Conservation (phyloP, 2,329 filamentous ascomycete species). For the Aspergillus arachidicola region DNA sequence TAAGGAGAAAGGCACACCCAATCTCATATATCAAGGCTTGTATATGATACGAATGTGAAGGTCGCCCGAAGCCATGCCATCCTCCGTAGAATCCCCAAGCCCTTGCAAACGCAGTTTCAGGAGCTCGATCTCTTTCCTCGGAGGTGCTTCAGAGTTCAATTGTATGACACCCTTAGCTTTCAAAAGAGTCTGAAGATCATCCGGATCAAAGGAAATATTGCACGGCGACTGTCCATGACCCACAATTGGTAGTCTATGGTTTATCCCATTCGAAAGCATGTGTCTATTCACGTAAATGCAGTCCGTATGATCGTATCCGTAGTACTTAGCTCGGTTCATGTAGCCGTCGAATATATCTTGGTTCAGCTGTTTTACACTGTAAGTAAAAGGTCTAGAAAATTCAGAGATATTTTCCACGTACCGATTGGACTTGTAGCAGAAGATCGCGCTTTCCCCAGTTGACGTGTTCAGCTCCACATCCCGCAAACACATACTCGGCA, state of each 20-base stretch:
- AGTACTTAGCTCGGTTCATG: slow-evolving; percentile 18
- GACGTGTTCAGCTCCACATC: slow-evolving; percentile 18
- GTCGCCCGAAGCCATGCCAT: neutral
- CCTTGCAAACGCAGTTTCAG: neutral
- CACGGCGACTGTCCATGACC: neutral
- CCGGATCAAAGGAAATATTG: neutral
- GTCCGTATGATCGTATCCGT: slow-evolving; percentile 19
- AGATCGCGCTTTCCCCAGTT: slow-evolving; percentile 15
- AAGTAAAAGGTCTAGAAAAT: neutral
- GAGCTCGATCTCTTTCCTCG: neutral
- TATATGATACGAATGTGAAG: neutral
- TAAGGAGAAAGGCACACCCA: neutral
- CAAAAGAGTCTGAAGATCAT: neutral
- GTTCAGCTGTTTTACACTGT: slow-evolving; percentile 8
- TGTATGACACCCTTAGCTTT: neutral
- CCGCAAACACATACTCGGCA: slow-evolving; percentile 19
- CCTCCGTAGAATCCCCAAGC: neutral
- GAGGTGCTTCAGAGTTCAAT: neutral
- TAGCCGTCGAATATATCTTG: slow-evolving; percentile 14
- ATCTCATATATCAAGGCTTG: neutral
- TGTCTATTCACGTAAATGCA: neutral
- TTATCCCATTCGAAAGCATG: neutral
- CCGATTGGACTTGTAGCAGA: slow-evolving; percentile 16
- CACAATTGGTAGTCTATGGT: neutral
- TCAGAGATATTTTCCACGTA: slow-evolving; percentile 2